A percentile compares a stretch with the other conserved stretches of the same genome.
Conservation (phyloP, 2,329 filamentous ascomycete species). For the Aspergillus melleus region DNA sequence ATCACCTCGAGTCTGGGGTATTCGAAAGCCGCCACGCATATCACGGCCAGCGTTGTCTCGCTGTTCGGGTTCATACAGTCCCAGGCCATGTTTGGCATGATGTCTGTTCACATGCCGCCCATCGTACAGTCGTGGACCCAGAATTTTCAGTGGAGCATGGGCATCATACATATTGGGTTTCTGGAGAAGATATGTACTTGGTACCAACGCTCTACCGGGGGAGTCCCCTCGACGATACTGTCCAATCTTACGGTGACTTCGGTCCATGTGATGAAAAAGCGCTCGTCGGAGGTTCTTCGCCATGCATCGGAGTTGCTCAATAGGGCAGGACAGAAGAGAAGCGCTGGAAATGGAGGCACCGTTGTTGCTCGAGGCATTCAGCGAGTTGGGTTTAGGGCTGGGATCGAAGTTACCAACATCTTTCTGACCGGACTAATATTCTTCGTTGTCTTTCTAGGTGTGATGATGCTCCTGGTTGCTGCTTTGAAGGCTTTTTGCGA, state of each 20-base stretch:
- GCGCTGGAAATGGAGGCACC: constrained; percentile 29
- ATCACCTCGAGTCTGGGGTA: constrained; percentile 86
- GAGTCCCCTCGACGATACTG: constrained; percentile 74
- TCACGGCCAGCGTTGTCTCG: constrained; percentile 86
- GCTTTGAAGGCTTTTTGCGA: constrained; percentile 82
- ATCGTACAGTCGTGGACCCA: constrained; percentile 91
- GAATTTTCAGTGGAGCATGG: constrained; percentile 98
- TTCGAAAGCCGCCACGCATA: constrained; percentile 88
- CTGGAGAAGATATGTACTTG: constrained; percentile 86
- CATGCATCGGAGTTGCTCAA: constrained; percentile 22
- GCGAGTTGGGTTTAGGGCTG: constrained; percentile 80
- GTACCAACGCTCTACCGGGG: constrained; percentile 92
- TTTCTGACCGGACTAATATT: constrained; percentile 90
- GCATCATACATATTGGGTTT: constrained; percentile 82
- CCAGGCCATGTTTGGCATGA: constrained; percentile 86
- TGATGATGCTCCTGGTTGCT: constrained; percentile 70
- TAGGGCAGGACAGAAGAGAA: constrained; percentile 45
- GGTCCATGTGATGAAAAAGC: constrained; percentile 72
- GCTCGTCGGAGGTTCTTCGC: constrained; percentile 43
- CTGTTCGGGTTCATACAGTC: constrained; percentile 92
- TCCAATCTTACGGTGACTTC: constrained; percentile 71
- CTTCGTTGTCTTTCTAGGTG: constrained; percentile 77
- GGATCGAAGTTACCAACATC: constrained; percentile 85
- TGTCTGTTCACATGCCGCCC: constrained; percentile 77
- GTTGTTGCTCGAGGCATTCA: constrained; percentile 75